Percentiles rank a stretch among this genome's conserved stretches.
These are phyloP conservation scores for Boletus rufocinnamomeus DNA, from an alignment of 768 basidiomycete species.

Conservation along the genomic window DNA sequence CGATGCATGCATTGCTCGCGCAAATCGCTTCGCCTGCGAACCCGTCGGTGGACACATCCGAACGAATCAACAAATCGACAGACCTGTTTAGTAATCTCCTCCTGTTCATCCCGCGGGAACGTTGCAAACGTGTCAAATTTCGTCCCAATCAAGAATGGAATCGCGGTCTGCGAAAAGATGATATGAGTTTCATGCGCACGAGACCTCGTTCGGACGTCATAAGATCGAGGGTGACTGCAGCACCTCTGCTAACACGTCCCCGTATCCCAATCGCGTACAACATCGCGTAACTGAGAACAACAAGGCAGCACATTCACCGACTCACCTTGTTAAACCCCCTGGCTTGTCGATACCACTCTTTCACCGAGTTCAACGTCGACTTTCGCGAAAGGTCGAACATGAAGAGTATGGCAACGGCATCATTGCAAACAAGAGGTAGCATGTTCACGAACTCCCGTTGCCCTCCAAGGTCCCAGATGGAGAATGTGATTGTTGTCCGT, in stretches of 20 bases:
- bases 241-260: background rate
- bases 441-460: constrained; percentile 99
- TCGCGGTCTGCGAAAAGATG: constrained; percentile 72
- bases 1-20: constrained; percentile 99
- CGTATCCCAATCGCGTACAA: background rate
- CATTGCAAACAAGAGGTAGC: constrained; percentile 97
- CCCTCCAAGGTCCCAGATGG: constrained; percentile 97
- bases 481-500: constrained; percentile 98
- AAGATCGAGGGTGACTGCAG: background rate
- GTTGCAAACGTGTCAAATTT: constrained; percentile 98
- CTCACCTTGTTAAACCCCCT: constrained; percentile 97
- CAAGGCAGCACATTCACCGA: background rate
- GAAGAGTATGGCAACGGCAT: constrained; percentile 99
- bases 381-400: constrained; percentile 99
- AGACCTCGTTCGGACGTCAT: constrained; percentile 3
- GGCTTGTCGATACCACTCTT: constrained; percentile 99
- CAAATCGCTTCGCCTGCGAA: constrained; percentile 90
- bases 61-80: constrained; percentile 22
- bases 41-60: constrained; percentile 9
- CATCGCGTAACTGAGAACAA: background rate
- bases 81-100: constrained; percentile 98
- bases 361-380: constrained; percentile 96
- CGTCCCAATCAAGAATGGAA: constrained; percentile 97
- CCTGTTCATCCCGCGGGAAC: constrained; percentile 96
- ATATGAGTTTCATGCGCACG: constrained; percentile 20